Evolutionary conservation across 768 basidiomycete species (phyloP), one percentile per base, ranked within the genome.

Genomic region (Rhizopogon rudus): DNA sequence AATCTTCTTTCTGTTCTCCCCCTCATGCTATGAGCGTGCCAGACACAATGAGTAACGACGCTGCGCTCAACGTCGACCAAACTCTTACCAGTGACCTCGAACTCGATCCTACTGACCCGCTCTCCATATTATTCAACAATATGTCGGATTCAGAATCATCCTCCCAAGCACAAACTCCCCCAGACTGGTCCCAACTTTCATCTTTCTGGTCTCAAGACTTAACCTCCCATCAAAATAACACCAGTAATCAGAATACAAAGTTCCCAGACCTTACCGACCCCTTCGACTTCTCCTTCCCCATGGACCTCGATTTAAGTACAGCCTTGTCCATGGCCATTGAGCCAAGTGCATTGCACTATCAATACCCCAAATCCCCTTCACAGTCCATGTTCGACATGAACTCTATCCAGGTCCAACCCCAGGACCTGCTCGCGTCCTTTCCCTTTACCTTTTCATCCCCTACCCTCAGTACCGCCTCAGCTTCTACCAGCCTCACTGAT

Each of bases 221-320:
- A 52, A 8, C 13, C n/a, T 41, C 33, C 53, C 14, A 6, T 12
- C 7, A 41, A 20, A 53, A 13, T 22, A 48, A 51, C 25, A 3
- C 31, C 31, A 33, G 7, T 33, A 33, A 33, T 10, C 51, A 57
- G 49, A 62, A 68, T 43, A 17, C 52, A 63, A 55, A 80, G 78
- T 42, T 66, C 73, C 40, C 55, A 48, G 56, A 76, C 76, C 49
- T 82, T 72, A 60, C 61, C 60, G 25, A 65, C 59, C 77, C 65
- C 57, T 80, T 65, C 61, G 69, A 65, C 65, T 69, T 77, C 50
- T 63, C 71, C 22, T 55, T 76, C 65, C 57, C 67, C 66, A 80
- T 85, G 77, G 82, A 84, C 67, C 75, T 87, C 68, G 84, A 87
- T 62, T 82, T 85, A 53, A 73, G 76, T 65, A 57, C 64, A 1